Evolutionary conservation across 148 eudicot species (phyloP).

Genomic region (Euryodendron excelsum): DNA sequence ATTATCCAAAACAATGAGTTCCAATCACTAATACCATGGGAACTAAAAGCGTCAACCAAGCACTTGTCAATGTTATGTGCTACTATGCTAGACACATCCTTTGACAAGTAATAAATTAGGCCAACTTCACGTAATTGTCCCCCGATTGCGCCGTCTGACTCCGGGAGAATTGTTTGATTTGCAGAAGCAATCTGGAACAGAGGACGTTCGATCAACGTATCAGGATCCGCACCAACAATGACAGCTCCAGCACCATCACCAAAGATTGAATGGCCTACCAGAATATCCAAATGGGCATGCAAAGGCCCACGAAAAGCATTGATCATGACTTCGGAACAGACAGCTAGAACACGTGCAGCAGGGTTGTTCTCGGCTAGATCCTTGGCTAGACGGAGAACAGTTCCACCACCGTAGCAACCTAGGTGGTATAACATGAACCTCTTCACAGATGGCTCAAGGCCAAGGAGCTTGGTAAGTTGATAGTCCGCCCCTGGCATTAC

Average conservation of each 20-base stretch:
- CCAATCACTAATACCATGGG: conserved; percentile 1
- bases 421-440: conserved; percentile 12
- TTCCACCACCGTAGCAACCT: conserved; percentile 11
- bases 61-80: conserved; percentile 4
- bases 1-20: neutral
- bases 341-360: conserved; percentile 11
- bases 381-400: conserved; percentile 5
- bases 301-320: conserved; percentile 7
- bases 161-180: conserved; percentile 3
- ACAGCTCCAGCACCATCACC: conserved; percentile 19
- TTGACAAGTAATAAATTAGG: neutral
- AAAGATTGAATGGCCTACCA: conserved; percentile 13
- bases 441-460: conserved; percentile 3
- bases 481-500: conserved; percentile 13
- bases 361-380: conserved; percentile 13
- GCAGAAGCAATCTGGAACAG: conserved; percentile 14
- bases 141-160: neutral
- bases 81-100: neutral
- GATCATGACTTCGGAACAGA: neutral
- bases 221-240: conserved; percentile 16
- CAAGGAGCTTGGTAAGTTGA: conserved; percentile 12
- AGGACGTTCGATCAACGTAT: neutral
- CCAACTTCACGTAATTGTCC: conserved; percentile 9
- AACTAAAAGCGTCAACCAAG: conserved; percentile 7
- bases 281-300: neutral